phyloP scores from a whole-genome alignment of 352 stramenopile genomes.

The Phytophthora pini region DNA sequence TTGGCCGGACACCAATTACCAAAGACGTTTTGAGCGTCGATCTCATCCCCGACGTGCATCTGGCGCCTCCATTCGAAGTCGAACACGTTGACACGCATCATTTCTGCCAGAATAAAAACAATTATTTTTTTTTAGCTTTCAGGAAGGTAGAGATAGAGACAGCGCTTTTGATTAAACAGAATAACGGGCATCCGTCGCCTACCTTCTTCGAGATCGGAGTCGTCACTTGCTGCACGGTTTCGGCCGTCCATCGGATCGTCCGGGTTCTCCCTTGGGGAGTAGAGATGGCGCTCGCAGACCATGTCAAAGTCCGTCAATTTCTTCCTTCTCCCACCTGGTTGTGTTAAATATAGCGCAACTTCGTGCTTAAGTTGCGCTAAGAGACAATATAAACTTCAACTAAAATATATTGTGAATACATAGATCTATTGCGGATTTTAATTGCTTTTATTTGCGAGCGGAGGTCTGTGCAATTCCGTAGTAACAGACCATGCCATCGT shows the following conservation, averaged over 20 bases:
- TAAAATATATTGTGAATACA: neutral
- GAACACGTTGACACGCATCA: constrained; percentile 79
- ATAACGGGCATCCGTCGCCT: neutral
- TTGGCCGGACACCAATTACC: constrained; percentile 84
- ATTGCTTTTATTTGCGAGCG: constrained; percentile 32
- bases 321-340: neutral
- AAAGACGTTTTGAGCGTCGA: constrained; percentile 86
- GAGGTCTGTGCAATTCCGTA: constrained; percentile 57
- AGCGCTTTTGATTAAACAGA: neutral
- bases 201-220: constrained; percentile 86
- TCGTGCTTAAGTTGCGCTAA: neutral
- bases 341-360: neutral
- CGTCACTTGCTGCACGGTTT: constrained; percentile 48
- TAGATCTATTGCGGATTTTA: constrained; percentile 2
- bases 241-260: constrained; percentile 39
- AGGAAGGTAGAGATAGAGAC: constrained; percentile 9
- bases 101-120: constrained; percentile 48
- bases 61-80: constrained; percentile 78
- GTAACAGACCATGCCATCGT: constrained; percentile 69
- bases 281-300: constrained; percentile 56
- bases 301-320: constrained; percentile 33
- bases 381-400: constrained; percentile 1
- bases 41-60: constrained; percentile 61
- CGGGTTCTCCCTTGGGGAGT: constrained; percentile 6
- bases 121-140: constrained; percentile 7